These are phyloP conservation scores for Pythium sp. DNA, from an alignment of 352 stramenopile genomes.

Conservation along the genomic window DNA sequence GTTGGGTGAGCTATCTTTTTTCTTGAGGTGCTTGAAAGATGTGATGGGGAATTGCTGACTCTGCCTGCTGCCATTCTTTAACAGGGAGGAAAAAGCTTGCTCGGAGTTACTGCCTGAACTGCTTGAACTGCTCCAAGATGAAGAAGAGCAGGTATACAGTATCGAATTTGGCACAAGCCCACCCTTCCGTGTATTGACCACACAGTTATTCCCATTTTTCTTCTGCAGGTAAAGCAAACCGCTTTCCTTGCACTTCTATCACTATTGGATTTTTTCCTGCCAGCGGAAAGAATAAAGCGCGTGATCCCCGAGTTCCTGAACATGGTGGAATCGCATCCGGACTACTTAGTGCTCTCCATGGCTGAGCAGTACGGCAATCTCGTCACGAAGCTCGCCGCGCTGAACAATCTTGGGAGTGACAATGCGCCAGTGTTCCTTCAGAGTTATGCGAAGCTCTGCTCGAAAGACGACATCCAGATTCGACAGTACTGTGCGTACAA, in stretches of 20 bases:
- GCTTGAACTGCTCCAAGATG: conserved; percentile 74
- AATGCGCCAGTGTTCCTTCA: conserved; percentile 49
- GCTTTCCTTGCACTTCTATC: conserved; percentile 73
- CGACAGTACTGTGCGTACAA: conserved; percentile 74
- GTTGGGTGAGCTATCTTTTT: conserved; percentile 39
- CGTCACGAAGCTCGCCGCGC: conserved; percentile 57
- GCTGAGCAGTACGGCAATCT: conserved; percentile 56
- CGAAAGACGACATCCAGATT: conserved; percentile 53
- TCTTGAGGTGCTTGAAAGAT: background rate
- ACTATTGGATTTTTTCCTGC: conserved; percentile 69
- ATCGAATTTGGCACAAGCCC: background rate
- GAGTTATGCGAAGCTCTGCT: conserved; percentile 59
- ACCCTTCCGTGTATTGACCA: background rate
- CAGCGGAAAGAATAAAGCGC: conserved; percentile 46
- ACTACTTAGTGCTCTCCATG: conserved; percentile 55
- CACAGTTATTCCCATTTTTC: background rate
- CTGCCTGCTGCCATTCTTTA: background rate
- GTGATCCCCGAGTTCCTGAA: conserved; percentile 69
- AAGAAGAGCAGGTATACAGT: conserved; percentile 65
- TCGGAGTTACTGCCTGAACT: conserved; percentile 68
- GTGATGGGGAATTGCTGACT: background rate
- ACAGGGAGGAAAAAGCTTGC: conserved; percentile 62
- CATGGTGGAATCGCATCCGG: conserved; percentile 48
- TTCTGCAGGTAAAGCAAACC: conserved; percentile 65
- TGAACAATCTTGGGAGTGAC: conserved; percentile 61